These are phyloP conservation scores for Lipomyces orientalis DNA, from an alignment of 805 yeast species.

Conservation along the genomic window DNA sequence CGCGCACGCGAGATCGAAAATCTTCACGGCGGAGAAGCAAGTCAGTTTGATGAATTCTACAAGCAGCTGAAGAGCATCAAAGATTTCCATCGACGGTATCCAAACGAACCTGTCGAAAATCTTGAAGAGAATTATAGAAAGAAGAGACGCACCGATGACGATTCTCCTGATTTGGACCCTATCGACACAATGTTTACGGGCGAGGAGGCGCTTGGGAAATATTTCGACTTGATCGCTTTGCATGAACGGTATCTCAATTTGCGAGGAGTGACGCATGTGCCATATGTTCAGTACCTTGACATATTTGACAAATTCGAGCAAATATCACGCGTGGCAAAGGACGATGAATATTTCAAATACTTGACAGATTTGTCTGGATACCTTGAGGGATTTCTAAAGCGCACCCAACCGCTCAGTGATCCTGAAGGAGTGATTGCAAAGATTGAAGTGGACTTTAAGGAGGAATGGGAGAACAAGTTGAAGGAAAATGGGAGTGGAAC, in stretches of 20 bases:
- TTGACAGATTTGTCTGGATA: conserved; percentile 56
- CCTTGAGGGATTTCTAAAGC: conserved; percentile 54
- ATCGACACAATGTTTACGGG: conserved; percentile 59
- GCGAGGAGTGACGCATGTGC: conserved; percentile 44
- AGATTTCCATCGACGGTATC: conserved; percentile 44
- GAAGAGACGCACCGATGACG: conserved; percentile 30
- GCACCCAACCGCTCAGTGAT: conserved; percentile 57
- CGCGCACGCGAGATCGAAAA: conserved; percentile 35
- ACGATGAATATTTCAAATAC: conserved; percentile 52
- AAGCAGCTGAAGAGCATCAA: conserved; percentile 45
- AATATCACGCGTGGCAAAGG: conserved; percentile 39
- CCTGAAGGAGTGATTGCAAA: conserved; percentile 45
- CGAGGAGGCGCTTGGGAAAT: conserved; percentile 69
- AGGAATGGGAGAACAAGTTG: conserved; percentile 38
- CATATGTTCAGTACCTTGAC: conserved; percentile 59
- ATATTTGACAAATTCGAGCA: conserved; percentile 51
- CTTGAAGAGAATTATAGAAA: conserved; percentile 39
- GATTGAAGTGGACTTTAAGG: conserved; percentile 43
- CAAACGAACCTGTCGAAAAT: conserved; percentile 45
- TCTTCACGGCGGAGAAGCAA: conserved; percentile 41
- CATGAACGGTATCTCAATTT: conserved; percentile 63
- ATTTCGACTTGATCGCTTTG: conserved; percentile 59
- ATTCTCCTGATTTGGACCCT: conserved; percentile 32
- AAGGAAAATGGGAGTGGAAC: conserved; percentile 28
- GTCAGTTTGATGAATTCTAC: conserved; percentile 50